These are phyloP conservation scores for Botrytis galanthina DNA, from an alignment of 2,329 filamentous ascomycete species.

Conservation along the genomic window DNA sequence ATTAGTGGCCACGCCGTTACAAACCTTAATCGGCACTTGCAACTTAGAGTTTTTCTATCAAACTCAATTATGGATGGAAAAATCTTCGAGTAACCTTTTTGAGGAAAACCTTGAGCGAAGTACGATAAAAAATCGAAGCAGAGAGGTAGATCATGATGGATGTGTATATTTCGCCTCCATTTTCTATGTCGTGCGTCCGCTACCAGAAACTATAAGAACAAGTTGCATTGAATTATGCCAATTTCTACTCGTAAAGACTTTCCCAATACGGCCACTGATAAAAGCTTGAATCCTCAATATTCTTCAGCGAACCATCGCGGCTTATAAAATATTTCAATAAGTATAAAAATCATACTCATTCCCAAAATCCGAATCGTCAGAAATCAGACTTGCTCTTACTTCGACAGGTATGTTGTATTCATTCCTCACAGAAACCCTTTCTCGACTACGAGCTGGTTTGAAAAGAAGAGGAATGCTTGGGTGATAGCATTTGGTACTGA, in stretches of 20 bases:
- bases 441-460: conserved; percentile 33
- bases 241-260: neutral
- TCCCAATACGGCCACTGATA: neutral
- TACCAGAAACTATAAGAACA: neutral
- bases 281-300: neutral
- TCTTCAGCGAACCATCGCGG: neutral
- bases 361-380: conserved; percentile 32
- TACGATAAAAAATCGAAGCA: neutral
- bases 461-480: conserved; percentile 33
- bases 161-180: neutral
- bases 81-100: neutral
- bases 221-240: neutral
- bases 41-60: neutral
- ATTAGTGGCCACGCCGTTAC: conserved; percentile 2
- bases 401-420: conserved; percentile 32
- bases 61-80: neutral
- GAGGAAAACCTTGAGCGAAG: neutral
- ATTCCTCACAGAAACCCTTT: conserved; percentile 36
- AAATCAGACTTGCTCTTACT: conserved; percentile 32
- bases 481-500: conserved; percentile 15
- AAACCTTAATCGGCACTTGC: neutral
- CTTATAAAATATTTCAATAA: neutral
- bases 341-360: conserved; percentile 35
- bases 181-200: neutral
- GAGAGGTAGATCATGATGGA: neutral